phyloP scores from a whole-genome alignment of 306 rosid genomes.

The Ormosia emarginata region DNA sequence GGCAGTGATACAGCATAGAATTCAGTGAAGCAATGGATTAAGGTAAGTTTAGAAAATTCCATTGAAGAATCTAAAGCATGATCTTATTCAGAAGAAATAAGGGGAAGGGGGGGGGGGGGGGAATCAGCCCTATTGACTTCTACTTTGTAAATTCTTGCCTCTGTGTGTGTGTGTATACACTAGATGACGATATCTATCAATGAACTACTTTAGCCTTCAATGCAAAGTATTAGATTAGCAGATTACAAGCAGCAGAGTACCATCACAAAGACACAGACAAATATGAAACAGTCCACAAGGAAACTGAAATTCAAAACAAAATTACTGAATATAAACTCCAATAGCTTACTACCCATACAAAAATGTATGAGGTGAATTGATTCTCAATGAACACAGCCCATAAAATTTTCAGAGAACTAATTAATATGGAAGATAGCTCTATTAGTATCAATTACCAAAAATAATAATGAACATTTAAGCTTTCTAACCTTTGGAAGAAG shows the following conservation, averaged over 20 bases:
- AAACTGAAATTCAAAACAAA: background rate
- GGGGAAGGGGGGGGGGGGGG: too few relatives aligned
- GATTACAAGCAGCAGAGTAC: background rate
- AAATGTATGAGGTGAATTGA: background rate
- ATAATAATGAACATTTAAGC: background rate
- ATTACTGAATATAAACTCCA: background rate
- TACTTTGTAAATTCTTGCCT: background rate
- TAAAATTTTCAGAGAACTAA: background rate
- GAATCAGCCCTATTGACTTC: background rate
- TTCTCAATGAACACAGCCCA: background rate
- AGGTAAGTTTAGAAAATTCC: background rate
- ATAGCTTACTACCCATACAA: background rate
- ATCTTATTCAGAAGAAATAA: background rate
- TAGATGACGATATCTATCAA: background rate
- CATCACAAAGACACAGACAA: background rate
- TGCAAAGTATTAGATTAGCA: background rate
- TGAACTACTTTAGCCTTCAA: background rate
- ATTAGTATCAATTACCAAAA: background rate
- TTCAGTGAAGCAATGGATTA: background rate
- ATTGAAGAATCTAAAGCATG: background rate
- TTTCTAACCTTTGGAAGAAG: constrained; percentile 59
- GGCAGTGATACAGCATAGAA: background rate
- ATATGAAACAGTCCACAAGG: background rate
- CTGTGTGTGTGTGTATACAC: background rate
- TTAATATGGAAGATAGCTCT: background rate